phyloP scores from a whole-genome alignment of 1,284 basidiomycete species.

The Microbotryomycetes sp. region DNA sequence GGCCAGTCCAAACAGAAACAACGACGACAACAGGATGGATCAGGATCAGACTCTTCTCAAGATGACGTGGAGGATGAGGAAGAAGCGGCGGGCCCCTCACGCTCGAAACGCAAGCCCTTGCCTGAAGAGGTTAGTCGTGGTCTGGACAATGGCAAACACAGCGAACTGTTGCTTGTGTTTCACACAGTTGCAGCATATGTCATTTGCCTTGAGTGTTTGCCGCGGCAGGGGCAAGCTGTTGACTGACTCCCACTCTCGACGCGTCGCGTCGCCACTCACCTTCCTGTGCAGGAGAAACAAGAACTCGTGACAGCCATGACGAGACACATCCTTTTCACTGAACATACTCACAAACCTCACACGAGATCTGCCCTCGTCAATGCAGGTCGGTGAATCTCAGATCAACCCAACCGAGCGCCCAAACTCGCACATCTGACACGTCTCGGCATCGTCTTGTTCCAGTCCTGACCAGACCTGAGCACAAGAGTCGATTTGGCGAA shows the following conservation, averaged over 20 bases:
- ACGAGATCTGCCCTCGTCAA: conserved; percentile 25
- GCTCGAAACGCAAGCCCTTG: background rate
- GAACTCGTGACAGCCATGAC: conserved; percentile 21
- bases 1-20: background rate
- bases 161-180: background rate
- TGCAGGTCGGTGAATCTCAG: conserved; percentile 9
- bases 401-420: background rate
- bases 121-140: background rate
- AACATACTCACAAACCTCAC: conserved; percentile 13
- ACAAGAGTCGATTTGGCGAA: conserved; percentile 13
- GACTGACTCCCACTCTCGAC: background rate
- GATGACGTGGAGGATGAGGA: background rate
- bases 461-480: conserved; percentile 22
- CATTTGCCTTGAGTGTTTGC: too few species aligned
- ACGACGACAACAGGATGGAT: too few species aligned
- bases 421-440: background rate
- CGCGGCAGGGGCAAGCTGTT: background rate
- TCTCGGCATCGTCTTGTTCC: background rate
- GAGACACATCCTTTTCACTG: conserved; percentile 24
- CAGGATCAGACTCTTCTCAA: too few species aligned
- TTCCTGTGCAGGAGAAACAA: conserved; percentile 19
- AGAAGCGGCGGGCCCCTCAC: background rate
- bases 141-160: background rate
- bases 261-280: background rate
- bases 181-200: background rate